A percentile compares a stretch with the other conserved stretches of the same genome.
Conservation (phyloP, 2,329 filamentous ascomycete species). For the Cercospora zeae-maydis region DNA sequence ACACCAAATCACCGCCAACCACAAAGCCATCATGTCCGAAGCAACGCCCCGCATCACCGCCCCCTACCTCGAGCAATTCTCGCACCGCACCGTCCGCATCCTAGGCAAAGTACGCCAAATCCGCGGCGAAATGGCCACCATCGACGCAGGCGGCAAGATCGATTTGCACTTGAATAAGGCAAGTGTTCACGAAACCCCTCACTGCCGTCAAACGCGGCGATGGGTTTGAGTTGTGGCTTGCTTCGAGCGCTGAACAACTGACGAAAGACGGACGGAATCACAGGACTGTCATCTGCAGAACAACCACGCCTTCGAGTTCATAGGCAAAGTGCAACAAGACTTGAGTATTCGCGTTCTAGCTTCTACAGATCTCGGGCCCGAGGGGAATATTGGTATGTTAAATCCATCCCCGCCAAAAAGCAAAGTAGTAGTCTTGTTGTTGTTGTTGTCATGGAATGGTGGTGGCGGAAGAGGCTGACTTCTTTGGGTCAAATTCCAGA, state of each 20-base stretch:
- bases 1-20: neutral
- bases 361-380: conserved; percentile 63
- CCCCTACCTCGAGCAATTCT: conserved; percentile 71
- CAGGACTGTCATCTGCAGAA: conserved; percentile 68
- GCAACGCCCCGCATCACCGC: conserved; percentile 80
- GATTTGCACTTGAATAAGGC: conserved; percentile 72
- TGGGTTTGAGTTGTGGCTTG: too few relatives aligned
- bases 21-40: conserved; percentile 58
- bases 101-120: conserved; percentile 81
- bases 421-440: neutral
- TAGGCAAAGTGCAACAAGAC: conserved; percentile 75
- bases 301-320: conserved; percentile 69
- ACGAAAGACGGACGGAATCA: neutral
- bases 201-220: neutral
- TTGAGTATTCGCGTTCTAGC: conserved; percentile 67
- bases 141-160: conserved; percentile 76
- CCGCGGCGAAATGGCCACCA: conserved; percentile 71
- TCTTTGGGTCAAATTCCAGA: conserved; percentile 51
- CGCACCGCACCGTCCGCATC: conserved; percentile 70
- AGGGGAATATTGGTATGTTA: conserved; percentile 57
- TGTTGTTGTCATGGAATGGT: too few relatives aligned
- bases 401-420: neutral
- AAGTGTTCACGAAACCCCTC: conserved; percentile 40
- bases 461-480: too few relatives aligned
- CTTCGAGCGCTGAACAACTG: neutral